phyloP scores from a whole-genome alignment of 2,329 filamentous ascomycete genomes.

The Delphinella strobiligena region DNA sequence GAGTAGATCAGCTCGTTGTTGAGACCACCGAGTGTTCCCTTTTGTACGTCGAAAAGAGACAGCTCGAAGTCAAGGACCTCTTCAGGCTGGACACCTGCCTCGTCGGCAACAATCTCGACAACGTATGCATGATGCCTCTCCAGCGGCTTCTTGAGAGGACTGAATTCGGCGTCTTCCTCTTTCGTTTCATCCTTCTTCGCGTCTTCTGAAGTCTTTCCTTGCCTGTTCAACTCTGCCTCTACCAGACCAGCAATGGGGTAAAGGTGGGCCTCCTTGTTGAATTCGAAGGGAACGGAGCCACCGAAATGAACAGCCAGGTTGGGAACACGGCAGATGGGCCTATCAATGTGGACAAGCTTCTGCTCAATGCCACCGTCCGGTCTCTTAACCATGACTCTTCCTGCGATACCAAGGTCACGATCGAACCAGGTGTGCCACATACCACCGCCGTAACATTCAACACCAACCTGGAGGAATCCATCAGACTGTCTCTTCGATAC shows the following conservation, averaged over 20 bases:
- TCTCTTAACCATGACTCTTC: constrained; percentile 67
- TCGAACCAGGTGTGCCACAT: constrained; percentile 99
- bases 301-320: constrained; percentile 91
- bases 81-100: constrained; percentile 57
- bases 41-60: constrained; percentile 92
- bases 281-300: constrained; percentile 71
- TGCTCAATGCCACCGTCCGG: constrained; percentile 63
- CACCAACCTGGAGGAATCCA: constrained; percentile 86
- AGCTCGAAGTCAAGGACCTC: constrained; percentile 89
- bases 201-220: constrained; percentile 40
- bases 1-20: constrained; percentile 94
- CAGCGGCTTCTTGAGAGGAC: constrained; percentile 62
- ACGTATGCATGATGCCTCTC: constrained; percentile 84
- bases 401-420: constrained; percentile 81
- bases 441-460: constrained; percentile 92
- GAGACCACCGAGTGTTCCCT: constrained; percentile 76
- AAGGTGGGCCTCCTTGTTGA: constrained; percentile 94
- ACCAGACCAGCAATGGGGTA: constrained; percentile 87
- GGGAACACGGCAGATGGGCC: constrained; percentile 82
- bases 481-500: constrained; percentile 78
- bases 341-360: constrained; percentile 80
- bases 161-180: constrained; percentile 39
- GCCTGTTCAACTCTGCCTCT: constrained; percentile 75
- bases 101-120: constrained; percentile 69
- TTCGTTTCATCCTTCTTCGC: constrained; percentile 31